Evolutionary conservation across 202 grass and related monocot genomes (phyloP), one percentile per base, ranked within the genome.

Genomic region (Zizania palustris): DNA sequence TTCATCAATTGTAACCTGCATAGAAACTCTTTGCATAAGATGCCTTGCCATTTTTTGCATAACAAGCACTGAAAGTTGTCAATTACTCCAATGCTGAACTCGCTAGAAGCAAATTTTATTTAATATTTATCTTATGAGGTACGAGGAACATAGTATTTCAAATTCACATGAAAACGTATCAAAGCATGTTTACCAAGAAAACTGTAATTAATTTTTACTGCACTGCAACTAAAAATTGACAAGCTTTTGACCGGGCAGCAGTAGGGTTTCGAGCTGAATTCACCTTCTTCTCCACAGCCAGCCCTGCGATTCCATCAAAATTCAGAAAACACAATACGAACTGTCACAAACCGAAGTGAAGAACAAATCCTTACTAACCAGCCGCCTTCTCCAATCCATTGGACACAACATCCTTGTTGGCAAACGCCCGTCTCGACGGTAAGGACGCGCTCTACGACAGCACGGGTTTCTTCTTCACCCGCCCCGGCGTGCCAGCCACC

Each of bases 401-500:
- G 20, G 86, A 18, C 58, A 75, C 38, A 14, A 33, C 69, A 38
- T 11, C 70, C 80, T 90, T 92, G 65, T 36, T 91, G 11, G 44
- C 18, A 48, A 11, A 37, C 38, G 76, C 21, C 18, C 49, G 80
- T 75, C 73, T 78, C 9, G 94, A 71, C 46, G 85, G 76, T 55
- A 85, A 88, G 11, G 94, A 94, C 38, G 82, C 21, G 77, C 91
- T 97, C 69, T 90, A 91, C 43, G 78, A 86, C 35, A 93, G 79
- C 9, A 72, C 83, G 39, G 82, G 83, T 34, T 60, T 84, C 38
- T 60, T 84, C 81, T 88, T 97, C 11, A 10, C 85, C 56, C 21
- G 63, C 13, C 65, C 8, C 15, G 75, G 15, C 37, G 36, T 28
- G 28, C 38, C 60, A 5, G 45, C 67, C 75, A 45, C 79, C 59